Conservation (phyloP, 2,329 filamentous ascomycete species). For the Xylariaceae sp. region DNA sequence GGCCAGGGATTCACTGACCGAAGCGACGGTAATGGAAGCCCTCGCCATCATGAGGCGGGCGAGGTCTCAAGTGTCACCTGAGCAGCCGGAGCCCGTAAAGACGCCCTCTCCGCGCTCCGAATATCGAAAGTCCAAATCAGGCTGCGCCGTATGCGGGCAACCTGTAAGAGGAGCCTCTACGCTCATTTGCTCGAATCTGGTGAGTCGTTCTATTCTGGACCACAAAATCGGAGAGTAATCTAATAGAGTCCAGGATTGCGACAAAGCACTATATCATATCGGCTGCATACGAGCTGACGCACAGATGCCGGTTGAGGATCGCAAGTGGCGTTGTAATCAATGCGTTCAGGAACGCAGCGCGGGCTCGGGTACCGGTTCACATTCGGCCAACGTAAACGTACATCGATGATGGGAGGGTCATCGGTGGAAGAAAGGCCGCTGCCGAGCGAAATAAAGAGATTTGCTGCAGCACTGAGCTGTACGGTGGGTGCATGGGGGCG, state of each 20-base stretch:
- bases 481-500: too few species aligned
- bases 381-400: not conserved
- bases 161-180: conserved; percentile 39
- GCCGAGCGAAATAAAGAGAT: too few species aligned
- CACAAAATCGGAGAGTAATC: too few species aligned
- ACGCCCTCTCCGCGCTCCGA: conserved; percentile 21
- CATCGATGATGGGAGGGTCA: not conserved
- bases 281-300: conserved; percentile 34
- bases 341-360: conserved; percentile 20
- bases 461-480: too few species aligned
- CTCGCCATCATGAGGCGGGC: conserved; percentile 36
- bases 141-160: conserved; percentile 41
- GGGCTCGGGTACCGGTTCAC: not conserved
- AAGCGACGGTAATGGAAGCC: conserved; percentile 35
- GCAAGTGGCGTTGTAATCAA: conserved; percentile 37
- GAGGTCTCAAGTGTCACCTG: conserved; percentile 22
- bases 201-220: conserved; percentile 22
- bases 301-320: conserved; percentile 27
- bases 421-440: too few species aligned
- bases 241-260: conserved; percentile 8
- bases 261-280: conserved; percentile 42
- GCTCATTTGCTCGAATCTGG: conserved; percentile 43
- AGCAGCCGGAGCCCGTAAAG: conserved; percentile 17
- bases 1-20: conserved; percentile 38
- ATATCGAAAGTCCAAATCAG: conserved; percentile 34